phyloP scores from a whole-genome alignment of 148 eudicot genomes.

The Rhododendron mucronatum region DNA sequence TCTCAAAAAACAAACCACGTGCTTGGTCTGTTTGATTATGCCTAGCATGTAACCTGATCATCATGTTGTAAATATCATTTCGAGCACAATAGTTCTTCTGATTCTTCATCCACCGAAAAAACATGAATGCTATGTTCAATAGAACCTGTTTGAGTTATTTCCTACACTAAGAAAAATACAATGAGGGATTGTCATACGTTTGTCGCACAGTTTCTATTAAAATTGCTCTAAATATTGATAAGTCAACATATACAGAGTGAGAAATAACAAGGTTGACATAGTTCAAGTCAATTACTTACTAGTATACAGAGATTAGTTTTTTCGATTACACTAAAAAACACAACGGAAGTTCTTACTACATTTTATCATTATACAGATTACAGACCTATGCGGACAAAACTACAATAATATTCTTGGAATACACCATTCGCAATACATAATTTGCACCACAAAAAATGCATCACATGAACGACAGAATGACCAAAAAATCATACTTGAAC shows the following conservation, averaged over 20 bases:
- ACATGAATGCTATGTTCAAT: constrained; percentile 75
- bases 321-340: too few relatives aligned
- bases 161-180: constrained; percentile 39
- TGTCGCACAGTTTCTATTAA: not conserved
- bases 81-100: constrained; percentile 85
- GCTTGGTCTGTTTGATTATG: constrained; percentile 84
- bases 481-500: too few relatives aligned
- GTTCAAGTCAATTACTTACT: not conserved
- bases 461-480: too few relatives aligned
- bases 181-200: not conserved
- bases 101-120: constrained; percentile 90
- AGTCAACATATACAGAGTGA: not conserved
- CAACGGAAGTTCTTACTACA: too few relatives aligned
- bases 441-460: too few relatives aligned
- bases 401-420: too few relatives aligned
- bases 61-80: constrained; percentile 88
- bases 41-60: constrained; percentile 86
- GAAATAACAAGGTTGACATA: not conserved
- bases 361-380: too few relatives aligned
- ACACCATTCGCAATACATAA: too few relatives aligned
- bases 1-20: constrained; percentile 96
- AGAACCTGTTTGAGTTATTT: constrained; percentile 71
- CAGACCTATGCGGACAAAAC: too few relatives aligned
- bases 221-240: not conserved
- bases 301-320: too few relatives aligned